Percentiles rank a stretch among this genome's conserved stretches.
Conservation (phyloP, 345 rosid species). For the Populus ilicifolia region DNA sequence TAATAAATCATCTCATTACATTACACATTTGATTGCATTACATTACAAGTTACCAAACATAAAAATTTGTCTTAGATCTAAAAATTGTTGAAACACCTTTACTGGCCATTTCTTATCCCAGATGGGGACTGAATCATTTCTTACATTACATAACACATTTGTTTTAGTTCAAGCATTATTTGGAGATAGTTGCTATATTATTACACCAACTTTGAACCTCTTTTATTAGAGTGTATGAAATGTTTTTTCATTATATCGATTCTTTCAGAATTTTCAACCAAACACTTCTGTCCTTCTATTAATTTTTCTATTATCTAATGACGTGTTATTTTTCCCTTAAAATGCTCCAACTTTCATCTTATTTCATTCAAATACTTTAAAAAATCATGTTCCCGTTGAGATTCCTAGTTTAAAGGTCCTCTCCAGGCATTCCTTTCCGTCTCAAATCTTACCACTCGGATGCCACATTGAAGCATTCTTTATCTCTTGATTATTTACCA, state of each 20-base stretch:
- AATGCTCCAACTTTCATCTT: too few relatives aligned
- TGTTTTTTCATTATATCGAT: too few relatives aligned
- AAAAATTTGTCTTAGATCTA: background rate
- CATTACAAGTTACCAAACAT: too few relatives aligned
- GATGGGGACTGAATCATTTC: background rate
- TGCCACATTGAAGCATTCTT: background rate
- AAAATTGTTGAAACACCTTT: background rate
- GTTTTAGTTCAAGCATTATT: background rate
- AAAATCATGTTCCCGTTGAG: constrained; percentile 16
- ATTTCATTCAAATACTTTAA: background rate
- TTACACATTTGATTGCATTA: too few relatives aligned
- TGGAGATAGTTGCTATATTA: too few relatives aligned
- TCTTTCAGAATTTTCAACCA: too few relatives aligned
- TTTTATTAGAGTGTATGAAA: too few relatives aligned
- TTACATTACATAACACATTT: background rate
- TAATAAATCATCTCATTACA: too few relatives aligned
- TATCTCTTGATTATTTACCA: background rate
- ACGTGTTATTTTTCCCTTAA: too few relatives aligned
- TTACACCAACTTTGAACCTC: too few relatives aligned
- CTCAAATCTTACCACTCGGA: background rate
- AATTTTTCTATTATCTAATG: too few relatives aligned
- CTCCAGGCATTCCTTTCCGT: constrained; percentile 3
- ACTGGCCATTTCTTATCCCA: background rate
- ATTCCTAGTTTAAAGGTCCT: constrained; percentile 4
- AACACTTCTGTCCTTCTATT: too few relatives aligned